These are phyloP conservation scores for Hapsidospora chrysogenum DNA, from an alignment of 495 filamentous ascomycete genomes.

Conservation along the genomic window DNA sequence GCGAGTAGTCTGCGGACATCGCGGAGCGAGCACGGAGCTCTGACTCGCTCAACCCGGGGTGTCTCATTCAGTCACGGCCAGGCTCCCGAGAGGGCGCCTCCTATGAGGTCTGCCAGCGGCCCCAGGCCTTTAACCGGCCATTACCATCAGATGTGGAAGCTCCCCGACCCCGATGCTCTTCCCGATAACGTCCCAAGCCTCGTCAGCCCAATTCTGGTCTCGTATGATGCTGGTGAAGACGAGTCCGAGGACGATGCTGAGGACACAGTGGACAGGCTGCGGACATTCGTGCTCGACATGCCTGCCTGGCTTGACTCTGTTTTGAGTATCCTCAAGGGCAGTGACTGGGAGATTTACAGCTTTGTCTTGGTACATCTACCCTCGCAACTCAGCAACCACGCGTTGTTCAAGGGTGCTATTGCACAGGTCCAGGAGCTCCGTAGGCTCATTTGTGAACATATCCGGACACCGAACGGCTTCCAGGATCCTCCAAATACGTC, in stretches of 20 bases:
- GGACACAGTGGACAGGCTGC: slow-evolving; percentile 2
- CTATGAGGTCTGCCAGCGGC: slow-evolving; percentile 17
- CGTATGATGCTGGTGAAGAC: slow-evolving; percentile 7
- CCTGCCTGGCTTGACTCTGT: slow-evolving; percentile 62
- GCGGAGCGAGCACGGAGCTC: slow-evolving; percentile 15
- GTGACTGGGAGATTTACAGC: slow-evolving; percentile 89
- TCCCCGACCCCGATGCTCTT: slow-evolving; percentile 32
- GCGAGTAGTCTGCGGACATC: slow-evolving; percentile 20
- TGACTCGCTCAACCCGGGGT: slow-evolving; percentile 23
- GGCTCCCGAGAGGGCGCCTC: slow-evolving; percentile 14
- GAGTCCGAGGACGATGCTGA: slow-evolving; percentile 6
- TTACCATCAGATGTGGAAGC: slow-evolving; percentile 29
- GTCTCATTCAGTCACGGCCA: slow-evolving; percentile 30
- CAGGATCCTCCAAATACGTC: slow-evolving; percentile 57
- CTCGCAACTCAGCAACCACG: slow-evolving; percentile 74
- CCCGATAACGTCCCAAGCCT: slow-evolving; percentile 23
- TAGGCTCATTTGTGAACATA: slow-evolving; percentile 60
- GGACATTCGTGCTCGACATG: slow-evolving; percentile 38
- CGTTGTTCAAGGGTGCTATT: slow-evolving; percentile 57
- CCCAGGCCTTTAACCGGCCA: slow-evolving; percentile 14
- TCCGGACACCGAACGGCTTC: slow-evolving; percentile 48
- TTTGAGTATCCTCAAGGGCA: slow-evolving; percentile 54
- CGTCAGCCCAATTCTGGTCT: slow-evolving; percentile 26
- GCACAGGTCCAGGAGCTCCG: slow-evolving; percentile 63
- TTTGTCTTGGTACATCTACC: slow-evolving; percentile 78